Conservation (phyloP, 164 flowering plant genomes). For the Tetrastigma voinierianum region DNA sequence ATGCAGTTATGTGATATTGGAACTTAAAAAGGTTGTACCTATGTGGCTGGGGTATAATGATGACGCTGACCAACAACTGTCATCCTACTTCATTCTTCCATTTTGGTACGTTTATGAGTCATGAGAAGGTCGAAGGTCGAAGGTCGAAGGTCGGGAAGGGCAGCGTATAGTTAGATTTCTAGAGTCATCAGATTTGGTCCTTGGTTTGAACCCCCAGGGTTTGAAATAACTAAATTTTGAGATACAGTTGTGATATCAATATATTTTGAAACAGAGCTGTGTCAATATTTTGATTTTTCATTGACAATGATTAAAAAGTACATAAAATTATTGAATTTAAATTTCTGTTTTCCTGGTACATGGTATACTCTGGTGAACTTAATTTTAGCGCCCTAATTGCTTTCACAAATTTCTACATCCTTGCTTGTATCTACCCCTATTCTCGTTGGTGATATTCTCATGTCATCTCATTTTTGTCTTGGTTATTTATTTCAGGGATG, state of each 20-base stretch:
- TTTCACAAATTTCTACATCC: no score
- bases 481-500: slow-evolving; percentile 39
- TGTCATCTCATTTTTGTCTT: neutral
- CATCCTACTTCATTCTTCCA: no score
- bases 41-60: no score
- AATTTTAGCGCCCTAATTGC: no score
- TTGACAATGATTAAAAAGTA: neutral
- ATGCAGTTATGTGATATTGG: no score
- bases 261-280: neutral
- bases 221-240: neutral
- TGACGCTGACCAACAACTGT: no score
- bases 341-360: neutral
- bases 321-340: neutral
- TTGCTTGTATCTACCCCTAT: no score
- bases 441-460: neutral
- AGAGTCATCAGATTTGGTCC: neutral
- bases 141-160: neutral
- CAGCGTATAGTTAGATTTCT: neutral
- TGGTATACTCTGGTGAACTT: neutral
- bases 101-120: no score
- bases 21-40: no score
- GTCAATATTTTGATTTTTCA: neutral
- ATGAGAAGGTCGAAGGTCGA: no score
- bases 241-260: neutral
- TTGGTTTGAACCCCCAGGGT: neutral